These are phyloP conservation scores for Coemansia sp. DNA, from an alignment of 192 early-diverging fungal genomes.

Conservation along the genomic window DNA sequence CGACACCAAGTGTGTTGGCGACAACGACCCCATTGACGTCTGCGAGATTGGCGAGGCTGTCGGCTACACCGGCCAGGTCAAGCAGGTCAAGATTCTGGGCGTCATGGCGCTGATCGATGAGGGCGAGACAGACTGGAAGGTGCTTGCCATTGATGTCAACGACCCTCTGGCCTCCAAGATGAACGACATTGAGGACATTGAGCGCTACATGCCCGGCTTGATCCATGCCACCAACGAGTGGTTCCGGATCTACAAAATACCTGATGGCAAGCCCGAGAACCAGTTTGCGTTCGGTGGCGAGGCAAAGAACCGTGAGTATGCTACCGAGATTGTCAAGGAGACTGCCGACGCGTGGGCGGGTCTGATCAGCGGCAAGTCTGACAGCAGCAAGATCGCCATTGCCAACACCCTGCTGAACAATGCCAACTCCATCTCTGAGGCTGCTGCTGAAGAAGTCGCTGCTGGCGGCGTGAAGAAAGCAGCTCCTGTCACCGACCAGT, in stretches of 20 bases:
- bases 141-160: conserved; percentile 96
- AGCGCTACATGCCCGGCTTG: conserved; percentile 95
- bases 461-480: conserved; percentile 58
- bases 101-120: conserved; percentile 99
- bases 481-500: conserved; percentile 42
- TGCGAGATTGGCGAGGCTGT: conserved; percentile 98
- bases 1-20: conserved; percentile 95
- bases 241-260: conserved; percentile 99
- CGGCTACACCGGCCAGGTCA: conserved; percentile 91
- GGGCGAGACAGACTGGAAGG: conserved; percentile 99
- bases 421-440: conserved; percentile 69
- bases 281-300: conserved; percentile 96
- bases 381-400: conserved; percentile 74
- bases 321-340: conserved; percentile 88
- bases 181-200: conserved; percentile 99
- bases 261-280: conserved; percentile 99
- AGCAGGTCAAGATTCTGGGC: conserved; percentile 99
- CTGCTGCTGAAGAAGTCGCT: conserved; percentile 62
- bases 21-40: conserved; percentile 98
- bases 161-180: conserved; percentile 97
- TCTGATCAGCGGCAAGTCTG: conserved; percentile 75
- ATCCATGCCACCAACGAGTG: conserved; percentile 98
- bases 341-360: conserved; percentile 93
- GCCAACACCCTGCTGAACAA: conserved; percentile 73
- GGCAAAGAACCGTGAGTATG: conserved; percentile 85